Evolutionary conservation across 1,139 yeast genomes (phyloP), one percentile per base, ranked within the genome.

Genomic region (Debaryomycetaceae sp.): DNA sequence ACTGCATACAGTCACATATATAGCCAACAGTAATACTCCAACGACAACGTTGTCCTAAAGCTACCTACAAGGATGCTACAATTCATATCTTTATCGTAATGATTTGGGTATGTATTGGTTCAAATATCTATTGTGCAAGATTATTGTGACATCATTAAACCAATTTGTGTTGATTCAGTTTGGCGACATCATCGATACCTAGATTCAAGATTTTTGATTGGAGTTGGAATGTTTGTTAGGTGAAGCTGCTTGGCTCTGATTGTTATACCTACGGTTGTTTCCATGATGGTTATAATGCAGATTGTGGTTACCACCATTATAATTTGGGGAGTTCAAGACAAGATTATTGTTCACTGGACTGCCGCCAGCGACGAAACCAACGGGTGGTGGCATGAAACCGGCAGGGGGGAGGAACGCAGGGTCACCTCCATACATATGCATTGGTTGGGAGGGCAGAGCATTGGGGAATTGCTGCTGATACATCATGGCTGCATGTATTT

Each of bases 401-500:
- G 65, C 68, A 7, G 73, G 72, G 3, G 73, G 71, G 39, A 68
- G 44, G 47, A 63, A 63, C 39, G 54, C 65, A 6, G 67, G 70
- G 24, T 67, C 70, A 8, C 65, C 69, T 7, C 62, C 61, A 11
- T 27, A 27, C 4, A 70, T 67, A 47, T 63, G 67, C 64, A 68
- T 63, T 7, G 70, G 69, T 44, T 66, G 74, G 5, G 68, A 70
- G 20, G 68, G 68, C 1, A 71, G 66, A 36, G 62, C 56, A 13
- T 63, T 55, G n/a, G 63, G 66, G 9, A 62, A 58, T 42, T 59
- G 66, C 45, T 64, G 66, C 43, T 63, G 74, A 43, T 69, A 72
- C 47, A 67, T 66, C 60, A 68, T 58, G 70, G 69, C 66, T 6
- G 74, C 72, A 24, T 67, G 69, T 38, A 63, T 69, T 47, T 68